Base-by-base conservation (phyloP, 805 yeast species). In the Candida chilensis region DNA sequence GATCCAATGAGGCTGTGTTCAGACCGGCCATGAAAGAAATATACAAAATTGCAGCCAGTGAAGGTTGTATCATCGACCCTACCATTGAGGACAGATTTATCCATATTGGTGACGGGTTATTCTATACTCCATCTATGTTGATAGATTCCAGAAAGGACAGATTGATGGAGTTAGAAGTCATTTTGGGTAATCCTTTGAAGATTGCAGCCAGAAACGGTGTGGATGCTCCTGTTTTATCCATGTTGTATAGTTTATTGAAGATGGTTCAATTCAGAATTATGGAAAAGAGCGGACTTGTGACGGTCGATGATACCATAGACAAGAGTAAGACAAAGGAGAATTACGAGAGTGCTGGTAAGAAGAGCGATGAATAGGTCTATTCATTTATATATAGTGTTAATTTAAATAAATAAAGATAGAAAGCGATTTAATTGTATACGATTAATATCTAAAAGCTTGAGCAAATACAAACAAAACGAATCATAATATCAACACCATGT, bases 401-500 rank as follows among this genome's bases (percentile, higher is more conserved):
- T n/a, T n/a, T n/a, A n/a, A n/a, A n/a, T n/a, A n/a, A n/a, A n/a
- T n/a, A n/a, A n/a, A n/a, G n/a, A n/a, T n/a, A n/a, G n/a, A n/a
- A n/a, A n/a, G n/a, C n/a, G n/a, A n/a, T n/a, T n/a, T n/a, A n/a
- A n/a, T n/a, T n/a, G n/a, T n/a, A n/a, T n/a, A n/a, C n/a, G n/a
- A n/a, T n/a, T n/a, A n/a, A n/a, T n/a, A n/a, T n/a, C n/a, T n/a
- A n/a, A n/a, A n/a, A n/a, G n/a, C n/a, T n/a, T n/a, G n/a, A n/a
- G n/a, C n/a, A n/a, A n/a, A n/a, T n/a, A n/a, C n/a, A n/a, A n/a
- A n/a, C n/a, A n/a, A n/a, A n/a, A n/a, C n/a, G n/a, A n/a, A n/a
- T n/a, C n/a, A n/a, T n/a, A n/a, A n/a, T 12, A 9, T 39, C 36
- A 75, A 41, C 84, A 78, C 74, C 84, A 78, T 1, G 84, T 74